Evolutionary conservation across 257 asterid species (phyloP).

Genomic region (Craterostigma plantagineum): DNA sequence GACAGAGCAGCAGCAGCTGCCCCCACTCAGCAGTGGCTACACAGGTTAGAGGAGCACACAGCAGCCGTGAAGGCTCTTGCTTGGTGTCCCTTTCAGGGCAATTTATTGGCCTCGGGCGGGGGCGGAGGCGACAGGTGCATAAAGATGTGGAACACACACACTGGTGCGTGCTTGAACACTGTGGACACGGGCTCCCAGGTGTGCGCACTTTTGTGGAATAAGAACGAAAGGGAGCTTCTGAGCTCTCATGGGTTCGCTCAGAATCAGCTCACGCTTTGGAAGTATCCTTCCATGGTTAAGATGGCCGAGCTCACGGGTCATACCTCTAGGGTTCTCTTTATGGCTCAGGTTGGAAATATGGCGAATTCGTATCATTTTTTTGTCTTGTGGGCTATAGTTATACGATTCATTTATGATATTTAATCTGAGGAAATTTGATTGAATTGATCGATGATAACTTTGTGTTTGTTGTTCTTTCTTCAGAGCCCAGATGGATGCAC

Average conservation of each 20-base stretch:
- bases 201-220: slow-evolving; percentile 4
- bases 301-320: slow-evolving; percentile 1
- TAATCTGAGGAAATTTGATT: no score
- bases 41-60: slow-evolving; percentile 81
- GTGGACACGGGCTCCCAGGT: slow-evolving; percentile 4
- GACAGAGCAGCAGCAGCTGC: slow-evolving; percentile 61
- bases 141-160: slow-evolving; percentile 2
- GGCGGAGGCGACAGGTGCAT: slow-evolving; percentile 33
- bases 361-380: no score
- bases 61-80: slow-evolving; percentile 96
- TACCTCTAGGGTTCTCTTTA: slow-evolving; percentile 1
- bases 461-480: no score
- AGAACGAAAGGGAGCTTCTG: slow-evolving; percentile 3
- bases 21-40: slow-evolving; percentile 61
- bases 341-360: no score
- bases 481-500: slow-evolving; percentile 2
- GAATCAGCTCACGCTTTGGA: slow-evolving; percentile 3
- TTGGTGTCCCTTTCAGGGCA: slow-evolving; percentile 93
- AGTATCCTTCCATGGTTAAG: slow-evolving; percentile 3
- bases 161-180: slow-evolving; percentile 1
- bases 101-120: slow-evolving; percentile 78
- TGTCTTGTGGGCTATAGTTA: no score
- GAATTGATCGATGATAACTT: no score
- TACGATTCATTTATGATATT: no score
- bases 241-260: slow-evolving; percentile 5